These are phyloP conservation scores for Dryadomyces quercus-mongolicae DNA, from an alignment of 2,329 filamentous ascomycete genomes.

Conservation along the genomic window DNA sequence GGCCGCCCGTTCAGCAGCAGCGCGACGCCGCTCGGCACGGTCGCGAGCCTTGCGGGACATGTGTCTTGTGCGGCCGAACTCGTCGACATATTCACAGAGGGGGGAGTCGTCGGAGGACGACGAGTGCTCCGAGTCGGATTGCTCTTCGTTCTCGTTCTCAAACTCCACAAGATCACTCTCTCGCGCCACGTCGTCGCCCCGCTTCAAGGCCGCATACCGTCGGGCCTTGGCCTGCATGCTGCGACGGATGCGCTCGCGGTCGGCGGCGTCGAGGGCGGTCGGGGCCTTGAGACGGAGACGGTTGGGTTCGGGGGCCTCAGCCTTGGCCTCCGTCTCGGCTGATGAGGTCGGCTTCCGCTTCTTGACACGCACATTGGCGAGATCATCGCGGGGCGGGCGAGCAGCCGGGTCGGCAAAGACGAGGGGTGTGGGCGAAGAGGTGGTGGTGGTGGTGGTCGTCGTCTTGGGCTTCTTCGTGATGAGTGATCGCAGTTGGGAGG, in stretches of 20 bases:
- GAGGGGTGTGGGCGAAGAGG: slow-evolving; percentile 14
- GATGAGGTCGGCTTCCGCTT: background rate
- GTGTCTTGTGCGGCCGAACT: slow-evolving; percentile 73
- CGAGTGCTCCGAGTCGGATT: slow-evolving; percentile 26
- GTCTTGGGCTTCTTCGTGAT: slow-evolving; percentile 64
- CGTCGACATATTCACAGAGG: slow-evolving; percentile 84
- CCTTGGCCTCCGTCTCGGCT: too few species aligned
- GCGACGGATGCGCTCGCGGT: slow-evolving; percentile 59
- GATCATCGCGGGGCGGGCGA: background rate
- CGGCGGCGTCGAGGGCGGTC: slow-evolving; percentile 51
- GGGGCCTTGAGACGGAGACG: slow-evolving; percentile 28
- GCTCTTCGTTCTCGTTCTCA: slow-evolving; percentile 65
- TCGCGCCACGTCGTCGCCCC: slow-evolving; percentile 65
- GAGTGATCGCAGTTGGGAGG: slow-evolving; percentile 74
- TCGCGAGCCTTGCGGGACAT: slow-evolving; percentile 60
- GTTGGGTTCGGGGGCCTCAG: background rate
- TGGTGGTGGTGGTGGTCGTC: slow-evolving; percentile 18
- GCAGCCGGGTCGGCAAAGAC: background rate
- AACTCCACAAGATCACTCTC: slow-evolving; percentile 77
- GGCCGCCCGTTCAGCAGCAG: slow-evolving; percentile 32
- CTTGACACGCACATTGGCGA: slow-evolving; percentile 1
- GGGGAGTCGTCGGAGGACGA: slow-evolving; percentile 23
- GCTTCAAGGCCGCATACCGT: slow-evolving; percentile 80
- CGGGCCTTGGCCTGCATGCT: slow-evolving; percentile 86
- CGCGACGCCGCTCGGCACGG: slow-evolving; percentile 45